These are phyloP conservation scores for Lasiosphaeria hispida DNA, from an alignment of 495 filamentous ascomycete species.

Conservation along the genomic window DNA sequence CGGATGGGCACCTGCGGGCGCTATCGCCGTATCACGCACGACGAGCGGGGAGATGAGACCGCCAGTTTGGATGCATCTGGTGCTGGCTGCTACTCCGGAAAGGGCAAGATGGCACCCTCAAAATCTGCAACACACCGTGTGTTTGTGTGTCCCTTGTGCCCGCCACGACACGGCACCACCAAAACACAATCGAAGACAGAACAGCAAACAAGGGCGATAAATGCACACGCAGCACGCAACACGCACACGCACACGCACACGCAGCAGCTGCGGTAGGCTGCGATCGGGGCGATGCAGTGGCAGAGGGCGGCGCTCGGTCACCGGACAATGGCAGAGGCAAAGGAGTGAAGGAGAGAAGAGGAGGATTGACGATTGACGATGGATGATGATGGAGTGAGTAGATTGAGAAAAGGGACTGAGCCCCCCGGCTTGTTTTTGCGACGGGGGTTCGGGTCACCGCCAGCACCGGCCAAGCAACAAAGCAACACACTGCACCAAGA, in stretches of 20 bases:
- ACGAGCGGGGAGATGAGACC: slow-evolving; percentile 27
- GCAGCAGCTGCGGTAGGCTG: too few relatives aligned
- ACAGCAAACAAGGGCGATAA: neutral
- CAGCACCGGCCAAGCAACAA: slow-evolving; percentile 14
- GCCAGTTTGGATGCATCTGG: slow-evolving; percentile 27
- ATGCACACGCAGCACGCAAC: too few relatives aligned
- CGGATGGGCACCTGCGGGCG: slow-evolving; percentile 8
- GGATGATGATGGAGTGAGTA: too few relatives aligned
- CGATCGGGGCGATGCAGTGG: too few relatives aligned
- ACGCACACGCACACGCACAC: too few relatives aligned
- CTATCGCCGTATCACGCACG: slow-evolving; percentile 30
- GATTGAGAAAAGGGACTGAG: too few relatives aligned
- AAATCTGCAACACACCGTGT: slow-evolving; percentile 3
- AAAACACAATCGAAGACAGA: neutral
- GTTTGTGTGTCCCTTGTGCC: neutral
- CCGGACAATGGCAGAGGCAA: too few relatives aligned
- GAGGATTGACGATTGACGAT: slow-evolving; percentile 15
- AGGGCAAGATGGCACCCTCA: neutral
- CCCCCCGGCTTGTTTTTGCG: slow-evolving; percentile 5
- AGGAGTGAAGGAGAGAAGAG: too few relatives aligned
- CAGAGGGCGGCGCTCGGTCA: too few relatives aligned
- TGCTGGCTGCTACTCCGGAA: neutral
- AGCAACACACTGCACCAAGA: too few relatives aligned
- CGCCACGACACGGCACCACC: slow-evolving; percentile 2
- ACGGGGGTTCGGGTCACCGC: slow-evolving; percentile 1